phyloP scores from a whole-genome alignment of 805 yeast species.

The Kodamaea hsintzibuensis region DNA sequence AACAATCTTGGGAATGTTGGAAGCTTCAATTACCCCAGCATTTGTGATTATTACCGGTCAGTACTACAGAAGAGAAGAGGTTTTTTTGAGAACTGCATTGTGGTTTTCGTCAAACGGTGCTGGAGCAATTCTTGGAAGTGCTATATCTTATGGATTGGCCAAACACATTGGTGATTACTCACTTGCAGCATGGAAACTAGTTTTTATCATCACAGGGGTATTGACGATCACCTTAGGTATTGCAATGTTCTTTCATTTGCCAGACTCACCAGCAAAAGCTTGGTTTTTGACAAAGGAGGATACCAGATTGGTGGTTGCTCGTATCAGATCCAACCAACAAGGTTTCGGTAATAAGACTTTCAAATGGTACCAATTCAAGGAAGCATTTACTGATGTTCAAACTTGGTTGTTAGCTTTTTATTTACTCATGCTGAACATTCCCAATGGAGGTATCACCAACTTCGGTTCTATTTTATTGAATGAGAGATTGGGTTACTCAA shows the following conservation, averaged over 20 bases:
- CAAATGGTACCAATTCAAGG: conserved; percentile 38
- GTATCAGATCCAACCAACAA: conserved; percentile 48
- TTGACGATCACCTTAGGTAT: conserved; percentile 55
- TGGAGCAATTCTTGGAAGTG: conserved; percentile 46
- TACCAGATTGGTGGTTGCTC: conserved; percentile 44
- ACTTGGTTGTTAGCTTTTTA: conserved; percentile 35
- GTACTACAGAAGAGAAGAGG: conserved; percentile 36
- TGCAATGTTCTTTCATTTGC: conserved; percentile 49
- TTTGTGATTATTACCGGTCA: conserved; percentile 38
- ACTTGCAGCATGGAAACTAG: conserved; percentile 58
- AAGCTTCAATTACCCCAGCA: conserved; percentile 41
- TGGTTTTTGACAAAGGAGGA: conserved; percentile 26
- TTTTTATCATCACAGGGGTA: conserved; percentile 60
- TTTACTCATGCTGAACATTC: conserved; percentile 29
- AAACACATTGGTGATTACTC: conserved; percentile 27
- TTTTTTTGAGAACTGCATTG: conserved; percentile 32
- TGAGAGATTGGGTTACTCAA: conserved; percentile 24
- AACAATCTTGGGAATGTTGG: conserved; percentile 41
- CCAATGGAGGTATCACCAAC: conserved; percentile 40
- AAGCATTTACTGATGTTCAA: conserved; percentile 35
- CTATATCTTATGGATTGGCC: conserved; percentile 56
- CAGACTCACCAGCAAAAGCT: conserved; percentile 50
- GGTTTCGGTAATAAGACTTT: conserved; percentile 44
- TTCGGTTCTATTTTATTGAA: conserved; percentile 34
- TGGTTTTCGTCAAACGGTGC: conserved; percentile 40